A percentile compares a stretch with the other conserved stretches of the same genome.
Evolutionary conservation across 2,329 filamentous ascomycete species (phyloP).

Genomic region (Grosmannia penicillata): DNA sequence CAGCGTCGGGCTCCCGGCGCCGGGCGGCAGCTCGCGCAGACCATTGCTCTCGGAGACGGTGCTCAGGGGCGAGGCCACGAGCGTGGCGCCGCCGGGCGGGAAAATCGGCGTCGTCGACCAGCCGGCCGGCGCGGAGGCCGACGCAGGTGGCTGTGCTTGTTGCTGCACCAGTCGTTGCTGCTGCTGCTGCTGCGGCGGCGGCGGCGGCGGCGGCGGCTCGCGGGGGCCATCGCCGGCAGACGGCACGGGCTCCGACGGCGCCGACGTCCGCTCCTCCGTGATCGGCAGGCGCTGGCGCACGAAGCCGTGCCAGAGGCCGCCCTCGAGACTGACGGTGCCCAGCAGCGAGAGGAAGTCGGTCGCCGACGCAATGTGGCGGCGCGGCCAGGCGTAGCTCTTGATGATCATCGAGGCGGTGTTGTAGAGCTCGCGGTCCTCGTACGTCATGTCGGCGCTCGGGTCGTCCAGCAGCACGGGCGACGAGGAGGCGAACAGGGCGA

Average conservation of each 20-base stretch:
- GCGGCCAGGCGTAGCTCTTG: conserved; percentile 29
- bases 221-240: neutral
- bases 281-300: conserved; percentile 18
- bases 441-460: conserved; percentile 23
- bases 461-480: conserved; percentile 30
- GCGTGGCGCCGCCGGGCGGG: conserved; percentile 12
- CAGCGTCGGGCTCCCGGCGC: conserved; percentile 25
- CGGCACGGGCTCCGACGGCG: neutral
- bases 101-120: conserved; percentile 10
- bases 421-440: conserved; percentile 29
- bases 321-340: conserved; percentile 26
- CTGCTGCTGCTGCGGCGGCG: neutral
- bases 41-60: conserved; percentile 11
- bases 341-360: conserved; percentile 35
- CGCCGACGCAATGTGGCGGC: conserved; percentile 29
- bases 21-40: conserved; percentile 23
- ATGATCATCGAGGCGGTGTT: conserved; percentile 29
- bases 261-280: neutral
- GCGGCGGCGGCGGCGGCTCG: no score
- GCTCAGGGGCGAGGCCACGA: conserved; percentile 18
- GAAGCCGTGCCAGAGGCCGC: conserved; percentile 25
- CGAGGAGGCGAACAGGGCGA: conserved; percentile 30
- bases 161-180: no score
- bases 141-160: no score
- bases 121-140: no score